Conservation (phyloP, 306 rosid genomes). For the Senna tora region DNA sequence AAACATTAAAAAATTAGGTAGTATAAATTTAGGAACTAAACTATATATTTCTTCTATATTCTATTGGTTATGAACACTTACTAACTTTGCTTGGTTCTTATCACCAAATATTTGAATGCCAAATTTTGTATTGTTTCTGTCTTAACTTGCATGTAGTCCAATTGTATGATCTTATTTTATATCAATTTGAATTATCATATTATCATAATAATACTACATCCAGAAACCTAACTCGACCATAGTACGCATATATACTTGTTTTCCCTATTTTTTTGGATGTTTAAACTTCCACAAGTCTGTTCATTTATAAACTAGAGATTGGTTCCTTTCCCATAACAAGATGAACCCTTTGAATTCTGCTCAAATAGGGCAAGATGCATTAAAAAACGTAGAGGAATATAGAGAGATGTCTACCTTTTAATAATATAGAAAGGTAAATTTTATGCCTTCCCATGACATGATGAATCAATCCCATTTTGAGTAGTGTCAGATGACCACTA, state of each 20-base stretch:
- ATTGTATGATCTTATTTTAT: not conserved
- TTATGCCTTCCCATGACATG: not conserved
- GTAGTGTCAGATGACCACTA: slow-evolving; percentile 1
- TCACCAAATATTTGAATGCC: not conserved
- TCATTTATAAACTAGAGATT: slow-evolving; percentile 1
- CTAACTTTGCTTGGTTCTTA: not conserved
- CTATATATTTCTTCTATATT: not conserved
- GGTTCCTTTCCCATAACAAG: slow-evolving; percentile 9
- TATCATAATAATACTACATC: not conserved
- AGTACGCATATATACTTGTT: slow-evolving; percentile 8
- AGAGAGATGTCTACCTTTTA: not conserved
- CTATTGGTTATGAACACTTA: not conserved
- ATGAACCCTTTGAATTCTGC: slow-evolving; percentile 8
- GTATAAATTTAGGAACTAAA: no score
- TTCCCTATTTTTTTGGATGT: slow-evolving; percentile 4
- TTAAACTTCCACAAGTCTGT: not conserved
- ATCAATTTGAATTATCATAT: slow-evolving; percentile 1
- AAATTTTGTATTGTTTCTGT: slow-evolving; percentile 24
- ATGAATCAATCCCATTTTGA: slow-evolving; percentile 10
- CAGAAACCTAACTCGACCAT: not conserved
- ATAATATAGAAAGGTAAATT: not conserved
- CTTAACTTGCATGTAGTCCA: slow-evolving; percentile 2
- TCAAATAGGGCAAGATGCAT: not conserved
- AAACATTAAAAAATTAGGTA: no score
- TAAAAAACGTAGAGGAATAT: not conserved